Evolutionary conservation across 2,329 filamentous ascomycete species (phyloP), one percentile per base, ranked within the genome.

Genomic region (Clarireedia homoeocarpa): DNA sequence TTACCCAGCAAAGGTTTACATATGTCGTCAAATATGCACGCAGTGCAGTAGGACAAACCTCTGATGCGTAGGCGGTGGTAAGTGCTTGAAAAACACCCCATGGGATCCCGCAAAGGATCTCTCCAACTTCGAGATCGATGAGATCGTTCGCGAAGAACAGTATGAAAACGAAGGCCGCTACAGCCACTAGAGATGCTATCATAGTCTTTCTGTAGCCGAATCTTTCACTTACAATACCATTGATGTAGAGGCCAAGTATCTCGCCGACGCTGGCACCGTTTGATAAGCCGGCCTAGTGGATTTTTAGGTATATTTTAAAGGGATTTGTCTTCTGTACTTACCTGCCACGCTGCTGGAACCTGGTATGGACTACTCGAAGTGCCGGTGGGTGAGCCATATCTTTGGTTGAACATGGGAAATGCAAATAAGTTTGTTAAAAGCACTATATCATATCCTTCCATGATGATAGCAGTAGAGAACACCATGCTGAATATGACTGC

Each of bases 401-500:
- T 72, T 62, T 58, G 66, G 20, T 63, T 67, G 62, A 67, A 73
- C 62, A 55, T 61, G 5, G 59, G 71, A 67, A 66, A 56, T 36
- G 59, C 55, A 58, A 63, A 68, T 36, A 67, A 66, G 48, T 62
- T 68, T 46, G 61, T 64, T 47, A 68, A 53, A 48, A 68, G 58
- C 53, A 61, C 63, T 57, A 94, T 77, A 68, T 95, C 89, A 73
- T 91, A 95, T 36, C 89, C 90, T 71, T 95, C 90, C 91, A 96
- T 96, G 65, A 82, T 83, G 66, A 95, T 94, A 69, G 88, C 91
- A 0, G 89, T 92, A n/a, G 87, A 92, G 71, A 96, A 91, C 58
- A 95, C 75, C 51, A 95, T 67, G 64, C 85, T 89, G 89, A 89
- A 96, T 23, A 75, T 79, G 56, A 95, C 85, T 23, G 91, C 91